Percentiles rank a stretch among this genome's conserved stretches.
These are phyloP conservation scores for Asterochloris sp. DNA, from an alignment of 139 green algal genomes.

Conservation along the genomic window DNA sequence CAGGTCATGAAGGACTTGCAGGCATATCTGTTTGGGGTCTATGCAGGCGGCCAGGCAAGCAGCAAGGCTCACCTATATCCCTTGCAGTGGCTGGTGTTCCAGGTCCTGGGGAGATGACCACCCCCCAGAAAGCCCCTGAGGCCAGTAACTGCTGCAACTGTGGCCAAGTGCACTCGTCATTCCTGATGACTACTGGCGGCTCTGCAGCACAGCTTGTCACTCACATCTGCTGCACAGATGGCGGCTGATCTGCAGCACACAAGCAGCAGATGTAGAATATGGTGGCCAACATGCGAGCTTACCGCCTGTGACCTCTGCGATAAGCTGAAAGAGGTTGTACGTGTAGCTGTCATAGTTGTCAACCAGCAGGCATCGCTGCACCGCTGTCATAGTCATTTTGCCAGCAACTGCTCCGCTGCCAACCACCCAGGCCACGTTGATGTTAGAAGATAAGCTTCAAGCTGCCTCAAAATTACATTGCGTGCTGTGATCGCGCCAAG, in stretches of 20 bases:
- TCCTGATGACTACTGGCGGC: slow-evolving; percentile 72
- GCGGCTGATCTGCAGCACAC: background rate
- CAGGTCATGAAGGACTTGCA: background rate
- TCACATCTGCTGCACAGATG: background rate
- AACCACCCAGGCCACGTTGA: no score
- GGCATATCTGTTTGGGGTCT: background rate
- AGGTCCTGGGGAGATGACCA: slow-evolving; percentile 96
- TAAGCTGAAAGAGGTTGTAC: slow-evolving; percentile 95
- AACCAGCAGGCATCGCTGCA: slow-evolving; percentile 65
- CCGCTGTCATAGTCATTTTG: no score
- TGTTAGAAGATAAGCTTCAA: no score
- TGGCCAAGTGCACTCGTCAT: slow-evolving; percentile 67
- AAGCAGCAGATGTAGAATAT: background rate
- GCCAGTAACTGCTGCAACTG: slow-evolving; percentile 49
- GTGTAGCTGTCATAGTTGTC: slow-evolving; percentile 99
- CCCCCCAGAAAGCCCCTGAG: slow-evolving; percentile 50
- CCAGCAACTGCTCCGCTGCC: no score
- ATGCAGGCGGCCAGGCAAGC: background rate
- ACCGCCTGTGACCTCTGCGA: slow-evolving; percentile 87
- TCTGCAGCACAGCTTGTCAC: slow-evolving; percentile 31
- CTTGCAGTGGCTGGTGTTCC: slow-evolving; percentile 64
- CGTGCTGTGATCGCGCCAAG: no score
- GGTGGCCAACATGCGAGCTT: background rate
- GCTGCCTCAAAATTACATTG: no score
- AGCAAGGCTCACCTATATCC: slow-evolving; percentile 67